These are phyloP conservation scores for Coelastrella sp. DNA, from an alignment of 139 green algal species.

Conservation along the genomic window DNA sequence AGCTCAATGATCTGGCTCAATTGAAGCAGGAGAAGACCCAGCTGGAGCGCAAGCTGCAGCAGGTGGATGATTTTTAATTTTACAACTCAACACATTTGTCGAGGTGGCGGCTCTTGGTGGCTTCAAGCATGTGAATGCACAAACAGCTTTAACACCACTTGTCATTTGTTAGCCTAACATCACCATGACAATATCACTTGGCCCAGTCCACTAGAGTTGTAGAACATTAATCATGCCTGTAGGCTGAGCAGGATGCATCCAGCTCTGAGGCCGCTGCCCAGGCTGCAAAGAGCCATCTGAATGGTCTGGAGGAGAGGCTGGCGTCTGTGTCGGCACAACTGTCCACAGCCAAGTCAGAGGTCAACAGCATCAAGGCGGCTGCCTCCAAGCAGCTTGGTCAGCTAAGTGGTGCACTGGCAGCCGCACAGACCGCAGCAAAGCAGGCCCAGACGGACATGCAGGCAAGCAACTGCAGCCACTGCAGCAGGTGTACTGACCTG, in stretches of 20 bases:
- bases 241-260: conserved; percentile 1
- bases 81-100: neutral
- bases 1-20: conserved; percentile 15
- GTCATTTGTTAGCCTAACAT: too few species aligned
- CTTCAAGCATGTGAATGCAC: too few species aligned
- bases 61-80: neutral
- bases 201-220: too few species aligned
- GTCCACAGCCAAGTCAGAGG: neutral
- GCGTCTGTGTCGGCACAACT: neutral
- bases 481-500: neutral
- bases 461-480: neutral
- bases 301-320: neutral
- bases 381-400: conserved; percentile 5
- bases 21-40: conserved; percentile 14
- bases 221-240: neutral
- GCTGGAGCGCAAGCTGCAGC: conserved; percentile 10
- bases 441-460: conserved; percentile 16
- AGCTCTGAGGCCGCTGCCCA: neutral
- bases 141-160: too few species aligned
- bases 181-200: too few species aligned
- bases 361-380: conserved; percentile 27
- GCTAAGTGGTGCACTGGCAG: conserved; percentile 15
- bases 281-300: neutral
- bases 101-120: too few species aligned
- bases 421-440: conserved; percentile 36